Evolutionary conservation across 306 rosid species (phyloP).

Genomic region (Prunus mume): DNA sequence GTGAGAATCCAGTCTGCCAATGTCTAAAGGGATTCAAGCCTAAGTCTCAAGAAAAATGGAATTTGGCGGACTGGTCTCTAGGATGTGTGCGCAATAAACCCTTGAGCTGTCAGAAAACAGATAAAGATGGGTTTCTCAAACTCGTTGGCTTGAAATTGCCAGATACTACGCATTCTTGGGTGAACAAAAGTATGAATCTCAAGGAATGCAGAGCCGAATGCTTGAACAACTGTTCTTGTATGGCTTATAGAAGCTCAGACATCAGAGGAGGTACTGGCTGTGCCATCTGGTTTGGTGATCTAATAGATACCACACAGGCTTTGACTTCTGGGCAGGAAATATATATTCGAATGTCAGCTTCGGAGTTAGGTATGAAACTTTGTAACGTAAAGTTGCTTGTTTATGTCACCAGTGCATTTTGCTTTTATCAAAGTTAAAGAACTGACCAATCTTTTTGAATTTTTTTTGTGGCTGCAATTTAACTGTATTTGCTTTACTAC

Average conservation of each 20-base stretch:
- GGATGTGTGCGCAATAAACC: conserved; percentile 39
- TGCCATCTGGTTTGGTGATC: conserved; percentile 47
- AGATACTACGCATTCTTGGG: conserved; percentile 44
- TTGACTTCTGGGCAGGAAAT: conserved; percentile 26
- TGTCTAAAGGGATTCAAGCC: conserved; percentile 53
- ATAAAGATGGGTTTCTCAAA: conserved; percentile 34
- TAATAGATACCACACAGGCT: conserved; percentile 33
- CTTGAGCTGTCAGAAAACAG: conserved; percentile 33
- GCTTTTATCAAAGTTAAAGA: no score
- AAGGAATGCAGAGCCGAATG: conserved; percentile 44
- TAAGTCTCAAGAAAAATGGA: conserved; percentile 38
- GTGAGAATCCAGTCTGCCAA: conserved; percentile 41
- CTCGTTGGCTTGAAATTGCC: conserved; percentile 41
- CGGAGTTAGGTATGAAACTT: conserved; percentile 24
- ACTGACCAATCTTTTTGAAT: background rate
- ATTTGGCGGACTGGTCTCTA: conserved; percentile 40
- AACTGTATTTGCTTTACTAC: background rate
- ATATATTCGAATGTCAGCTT: conserved; percentile 33
- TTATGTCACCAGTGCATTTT: background rate
- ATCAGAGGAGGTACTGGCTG: conserved; percentile 59
- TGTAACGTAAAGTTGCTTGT: background rate
- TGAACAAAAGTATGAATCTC: conserved; percentile 36
- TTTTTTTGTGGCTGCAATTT: background rate
- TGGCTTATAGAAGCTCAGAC: conserved; percentile 45
- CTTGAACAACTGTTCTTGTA: conserved; percentile 54